Conservation (phyloP, 2,329 filamentous ascomycete genomes). For the Thelonectria discophora region DNA sequence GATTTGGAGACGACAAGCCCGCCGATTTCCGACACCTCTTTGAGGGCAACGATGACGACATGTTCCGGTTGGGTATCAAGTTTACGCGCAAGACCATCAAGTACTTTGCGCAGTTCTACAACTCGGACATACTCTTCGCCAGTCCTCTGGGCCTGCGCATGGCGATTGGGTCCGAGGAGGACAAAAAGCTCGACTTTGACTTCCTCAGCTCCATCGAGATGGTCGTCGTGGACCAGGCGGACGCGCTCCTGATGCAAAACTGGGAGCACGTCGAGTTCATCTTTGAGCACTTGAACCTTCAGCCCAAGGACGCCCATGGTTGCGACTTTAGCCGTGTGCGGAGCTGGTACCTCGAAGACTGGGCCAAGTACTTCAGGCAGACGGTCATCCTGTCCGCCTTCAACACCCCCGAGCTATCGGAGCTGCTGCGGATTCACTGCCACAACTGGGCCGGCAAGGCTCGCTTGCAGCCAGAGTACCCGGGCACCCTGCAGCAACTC, state of each 20-base stretch:
- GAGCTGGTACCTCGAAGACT: slow-evolving; percentile 91
- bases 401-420: slow-evolving; percentile 87
- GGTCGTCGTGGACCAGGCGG: slow-evolving; percentile 88
- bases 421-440: slow-evolving; percentile 78
- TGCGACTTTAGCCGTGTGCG: slow-evolving; percentile 93
- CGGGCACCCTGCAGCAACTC: slow-evolving; percentile 77
- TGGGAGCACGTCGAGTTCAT: slow-evolving; percentile 96
- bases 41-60: slow-evolving; percentile 94
- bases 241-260: slow-evolving; percentile 96
- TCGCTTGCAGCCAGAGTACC: slow-evolving; percentile 75
- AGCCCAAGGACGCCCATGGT: slow-evolving; percentile 88
- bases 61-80: slow-evolving; percentile 95
- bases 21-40: slow-evolving; percentile 91
- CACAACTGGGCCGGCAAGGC: slow-evolving; percentile 83
- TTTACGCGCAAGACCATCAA: slow-evolving; percentile 97
- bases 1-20: slow-evolving; percentile 77
- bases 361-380: slow-evolving; percentile 83
- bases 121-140: slow-evolving; percentile 92
- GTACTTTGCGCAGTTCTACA: slow-evolving; percentile 95
- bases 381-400: slow-evolving; percentile 84
- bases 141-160: slow-evolving; percentile 90
- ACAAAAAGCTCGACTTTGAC: slow-evolving; percentile 76
- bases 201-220: slow-evolving; percentile 95
- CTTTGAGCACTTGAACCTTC: slow-evolving; percentile 89
- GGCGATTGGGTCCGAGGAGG: slow-evolving; percentile 83